A percentile compares a stretch with the other conserved stretches of the same genome.
These are phyloP conservation scores for Brettanomyces custersianus DNA, from an alignment of 805 yeast species.

Conservation along the genomic window DNA sequence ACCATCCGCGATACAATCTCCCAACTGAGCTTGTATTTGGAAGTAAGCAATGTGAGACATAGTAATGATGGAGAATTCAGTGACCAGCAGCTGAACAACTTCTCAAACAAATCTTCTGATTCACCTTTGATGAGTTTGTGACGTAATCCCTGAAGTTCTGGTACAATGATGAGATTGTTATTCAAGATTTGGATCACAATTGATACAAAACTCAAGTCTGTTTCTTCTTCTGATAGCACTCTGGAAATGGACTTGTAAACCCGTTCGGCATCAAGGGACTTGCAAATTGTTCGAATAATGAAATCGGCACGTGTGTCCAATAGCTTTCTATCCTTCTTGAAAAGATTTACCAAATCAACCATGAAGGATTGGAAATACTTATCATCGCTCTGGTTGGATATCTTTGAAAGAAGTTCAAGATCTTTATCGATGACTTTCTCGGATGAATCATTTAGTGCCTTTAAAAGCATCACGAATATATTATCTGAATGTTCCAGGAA, in stretches of 20 bases:
- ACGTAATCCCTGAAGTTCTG: conserved; percentile 66
- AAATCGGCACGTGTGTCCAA: conserved; percentile 71
- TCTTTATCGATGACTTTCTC: conserved; percentile 73
- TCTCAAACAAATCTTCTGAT: conserved; percentile 43
- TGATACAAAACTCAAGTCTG: conserved; percentile 61
- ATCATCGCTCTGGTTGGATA: conserved; percentile 64
- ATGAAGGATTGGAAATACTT: conserved; percentile 69
- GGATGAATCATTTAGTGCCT: conserved; percentile 60
- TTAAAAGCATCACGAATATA: conserved; percentile 68
- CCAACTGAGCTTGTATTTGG: conserved; percentile 82
- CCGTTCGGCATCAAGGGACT: conserved; percentile 71
- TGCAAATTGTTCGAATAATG: conserved; percentile 76
- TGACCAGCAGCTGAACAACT: conserved; percentile 85
- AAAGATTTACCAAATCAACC: conserved; percentile 57
- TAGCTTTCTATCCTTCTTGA: conserved; percentile 59
- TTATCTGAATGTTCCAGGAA: conserved; percentile 48
- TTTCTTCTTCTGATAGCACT: conserved; percentile 48
- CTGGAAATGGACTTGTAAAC: conserved; percentile 75
- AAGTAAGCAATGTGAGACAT: conserved; percentile 76
- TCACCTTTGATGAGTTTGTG: conserved; percentile 38
- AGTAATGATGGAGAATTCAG: conserved; percentile 83
- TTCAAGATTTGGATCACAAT: conserved; percentile 81
- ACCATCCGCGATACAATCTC: conserved; percentile 74
- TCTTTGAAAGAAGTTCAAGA: conserved; percentile 61
- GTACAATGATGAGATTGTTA: conserved; percentile 77